Conservation (phyloP, 345 rosid genomes). For the Euphorbia lathyris region DNA sequence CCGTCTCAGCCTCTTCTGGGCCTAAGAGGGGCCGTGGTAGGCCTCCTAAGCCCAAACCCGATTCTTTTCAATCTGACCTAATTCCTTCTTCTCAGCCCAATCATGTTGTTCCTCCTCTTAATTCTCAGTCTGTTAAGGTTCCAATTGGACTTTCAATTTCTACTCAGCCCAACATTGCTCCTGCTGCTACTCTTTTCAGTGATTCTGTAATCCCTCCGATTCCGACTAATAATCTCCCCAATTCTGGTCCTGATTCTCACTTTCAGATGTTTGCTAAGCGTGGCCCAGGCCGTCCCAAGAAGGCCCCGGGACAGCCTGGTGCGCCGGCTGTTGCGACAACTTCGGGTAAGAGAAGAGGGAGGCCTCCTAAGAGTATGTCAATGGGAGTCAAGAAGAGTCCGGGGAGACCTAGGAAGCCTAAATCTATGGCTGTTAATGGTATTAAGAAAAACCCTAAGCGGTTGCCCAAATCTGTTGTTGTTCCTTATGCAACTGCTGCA, state of each 20-base stretch:
- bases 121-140: not conserved
- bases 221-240: not conserved
- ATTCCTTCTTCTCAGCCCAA: not conserved
- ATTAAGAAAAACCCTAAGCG: conserved; percentile 33
- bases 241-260: not conserved
- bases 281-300: conserved; percentile 49
- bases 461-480: conserved; percentile 28
- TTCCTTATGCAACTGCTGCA: conserved; percentile 22
- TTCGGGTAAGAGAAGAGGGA: conserved; percentile 31
- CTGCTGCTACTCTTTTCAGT: not conserved
- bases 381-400: conserved; percentile 28
- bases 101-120: not conserved
- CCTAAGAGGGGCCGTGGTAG: conserved; percentile 64
- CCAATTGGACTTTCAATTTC: conserved; percentile 4
- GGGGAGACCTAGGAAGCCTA: conserved; percentile 42
- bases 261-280: conserved; percentile 13
- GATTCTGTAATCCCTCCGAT: conserved; percentile 2
- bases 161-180: not conserved
- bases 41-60: conserved; percentile 50
- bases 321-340: conserved; percentile 9
- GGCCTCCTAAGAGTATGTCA: conserved; percentile 31
- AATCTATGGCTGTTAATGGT: conserved; percentile 26
- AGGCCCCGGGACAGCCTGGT: conserved; percentile 17
- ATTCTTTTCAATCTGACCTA: not conserved
- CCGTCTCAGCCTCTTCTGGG: conserved; percentile 28